phyloP scores from a whole-genome alignment of 495 filamentous ascomycete genomes.

The Letharia columbiana region DNA sequence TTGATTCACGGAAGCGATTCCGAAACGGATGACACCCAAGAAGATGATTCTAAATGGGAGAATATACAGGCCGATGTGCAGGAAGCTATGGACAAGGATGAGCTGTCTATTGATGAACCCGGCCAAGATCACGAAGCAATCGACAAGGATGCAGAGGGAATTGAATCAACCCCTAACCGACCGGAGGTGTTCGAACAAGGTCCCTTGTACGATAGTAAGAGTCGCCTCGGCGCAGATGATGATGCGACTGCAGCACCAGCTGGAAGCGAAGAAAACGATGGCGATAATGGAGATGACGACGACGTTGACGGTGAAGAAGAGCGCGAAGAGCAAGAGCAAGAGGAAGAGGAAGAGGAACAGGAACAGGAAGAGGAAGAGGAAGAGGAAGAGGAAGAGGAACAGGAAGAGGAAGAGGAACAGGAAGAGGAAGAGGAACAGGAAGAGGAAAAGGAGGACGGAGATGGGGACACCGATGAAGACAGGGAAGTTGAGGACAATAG shows the following conservation, averaged over 20 bases:
- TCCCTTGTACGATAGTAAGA: background rate
- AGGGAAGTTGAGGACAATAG: conserved; percentile 24
- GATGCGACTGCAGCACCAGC: conserved; percentile 14
- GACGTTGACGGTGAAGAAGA: conserved; percentile 19
- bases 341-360: conserved; percentile 19
- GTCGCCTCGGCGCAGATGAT: conserved; percentile 10
- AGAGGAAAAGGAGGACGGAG: conserved; percentile 25
- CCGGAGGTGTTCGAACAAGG: background rate
- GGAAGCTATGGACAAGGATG: conserved; percentile 46
- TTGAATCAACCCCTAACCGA: background rate
- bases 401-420: conserved; percentile 19
- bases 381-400: conserved; percentile 17
- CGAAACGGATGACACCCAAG: conserved; percentile 21
- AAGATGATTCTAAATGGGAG: conserved; percentile 38
- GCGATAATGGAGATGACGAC: conserved; percentile 17
- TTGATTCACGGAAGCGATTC: conserved; percentile 26
- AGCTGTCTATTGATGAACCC: conserved; percentile 36
- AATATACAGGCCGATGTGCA: conserved; percentile 46
- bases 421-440: conserved; percentile 26
- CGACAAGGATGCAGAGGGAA: background rate
- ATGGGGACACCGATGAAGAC: conserved; percentile 24
- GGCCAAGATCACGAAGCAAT: conserved; percentile 23
- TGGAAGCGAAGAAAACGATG: conserved; percentile 19
- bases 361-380: conserved; percentile 25
- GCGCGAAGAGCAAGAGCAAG: conserved; percentile 4